These are phyloP conservation scores for Pinus albicaulis DNA, from an alignment of 75 land plant genomes.

Conservation along the genomic window DNA sequence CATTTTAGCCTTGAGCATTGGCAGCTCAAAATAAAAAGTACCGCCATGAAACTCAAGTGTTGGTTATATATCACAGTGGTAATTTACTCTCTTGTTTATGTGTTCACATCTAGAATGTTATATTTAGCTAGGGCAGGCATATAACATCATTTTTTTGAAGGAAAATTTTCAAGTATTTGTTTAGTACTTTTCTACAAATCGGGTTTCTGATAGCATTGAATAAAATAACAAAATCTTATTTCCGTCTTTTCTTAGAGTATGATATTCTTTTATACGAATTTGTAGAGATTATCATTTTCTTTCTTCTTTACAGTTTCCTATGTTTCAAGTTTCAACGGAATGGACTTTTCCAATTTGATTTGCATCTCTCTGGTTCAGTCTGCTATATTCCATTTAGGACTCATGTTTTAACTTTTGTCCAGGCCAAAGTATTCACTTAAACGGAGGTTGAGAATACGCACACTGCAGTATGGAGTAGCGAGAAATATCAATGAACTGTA, in stretches of 20 bases:
- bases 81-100: no score
- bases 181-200: no score
- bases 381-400: background rate
- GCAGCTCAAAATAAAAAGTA: no score
- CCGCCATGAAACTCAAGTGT: no score
- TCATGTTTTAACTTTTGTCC: conserved; percentile 8
- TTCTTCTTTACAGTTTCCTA: conserved; percentile 1
- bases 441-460: conserved; percentile 77
- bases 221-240: no score
- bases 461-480: conserved; percentile 69
- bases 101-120: no score
- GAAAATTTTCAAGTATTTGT: no score
- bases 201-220: no score
- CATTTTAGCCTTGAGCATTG: no score
- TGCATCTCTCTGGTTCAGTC: background rate
- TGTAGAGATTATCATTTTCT: background rate
- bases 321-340: background rate
- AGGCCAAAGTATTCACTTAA: conserved; percentile 55
- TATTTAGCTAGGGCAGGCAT: no score
- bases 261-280: background rate
- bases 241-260: background rate
- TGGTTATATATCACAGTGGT: no score
- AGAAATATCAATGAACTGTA: conserved; percentile 64
- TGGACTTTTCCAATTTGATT: conserved; percentile 4
- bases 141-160: no score